Evolutionary conservation across 768 basidiomycete genomes (phyloP), one percentile per base, ranked within the genome.

Genomic region (Chalciporus sphaerocephalus): DNA sequence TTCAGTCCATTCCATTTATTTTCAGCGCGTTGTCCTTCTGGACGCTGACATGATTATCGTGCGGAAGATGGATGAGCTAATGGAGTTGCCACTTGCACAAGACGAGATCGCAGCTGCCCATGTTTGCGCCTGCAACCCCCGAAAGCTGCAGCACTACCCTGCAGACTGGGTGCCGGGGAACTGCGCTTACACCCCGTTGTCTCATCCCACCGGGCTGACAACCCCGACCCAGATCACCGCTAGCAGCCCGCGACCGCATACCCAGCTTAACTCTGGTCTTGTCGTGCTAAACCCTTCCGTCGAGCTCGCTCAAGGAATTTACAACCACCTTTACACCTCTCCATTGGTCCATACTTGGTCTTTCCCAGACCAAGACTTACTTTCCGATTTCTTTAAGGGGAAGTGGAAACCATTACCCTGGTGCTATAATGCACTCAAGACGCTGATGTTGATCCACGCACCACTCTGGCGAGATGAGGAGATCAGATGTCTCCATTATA

Each of bases 351-450:
- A 73, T 4, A 69, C 70, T 0, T 83, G 76, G 70, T 65, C 63
- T n/a, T 96, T 97, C 63, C 83, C 92, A 1, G 95, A 99, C 65
- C 95, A 99, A 64, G 95, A 99, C 55, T 75, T 96, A 24, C 78
- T 97, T 24, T 78, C 93, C 1, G 78, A 75, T 24, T 79, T 81
- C 59, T 98, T 95, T 71, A 66, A 74, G 44, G 86, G 85, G 15
- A 81, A 66, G 60, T 93, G 90, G 88, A 75, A 71, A 42, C 83
- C 88, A 5, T 66, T 95, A 32, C 78, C 83, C 1, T 96, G 88
- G 81, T 81, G 81, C 50, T 94, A 92, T 66, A 99, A 99, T 57
- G 93, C 92, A 0, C 73, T 98, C 51, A 93, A 92, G 69, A 88
- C 93, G n/a, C 64, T 92, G 55, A 76, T 86, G 36, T 58, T 72